Conservation (phyloP, 345 rosid genomes). For the Cardiospermum halicacabum region DNA sequence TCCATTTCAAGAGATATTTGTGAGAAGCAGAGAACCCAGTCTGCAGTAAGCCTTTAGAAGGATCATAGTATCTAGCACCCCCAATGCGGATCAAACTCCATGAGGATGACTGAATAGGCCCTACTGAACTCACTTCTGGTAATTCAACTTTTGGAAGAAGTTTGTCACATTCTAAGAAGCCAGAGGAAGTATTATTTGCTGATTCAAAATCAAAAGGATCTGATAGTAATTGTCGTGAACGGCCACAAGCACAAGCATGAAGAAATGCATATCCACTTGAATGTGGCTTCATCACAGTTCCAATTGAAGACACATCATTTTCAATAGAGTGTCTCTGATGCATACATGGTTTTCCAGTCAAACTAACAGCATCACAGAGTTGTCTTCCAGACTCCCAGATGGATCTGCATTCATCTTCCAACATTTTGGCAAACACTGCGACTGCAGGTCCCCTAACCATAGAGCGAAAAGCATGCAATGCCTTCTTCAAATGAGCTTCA, state of each 20-base stretch:
- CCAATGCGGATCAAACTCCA: slow-evolving; percentile 79
- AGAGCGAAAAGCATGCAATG: slow-evolving; percentile 55
- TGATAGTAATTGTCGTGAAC: slow-evolving; percentile 48
- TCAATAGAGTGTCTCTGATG: slow-evolving; percentile 53
- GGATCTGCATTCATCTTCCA: slow-evolving; percentile 67
- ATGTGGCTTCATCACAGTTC: slow-evolving; percentile 40
- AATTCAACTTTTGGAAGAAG: slow-evolving; percentile 53
- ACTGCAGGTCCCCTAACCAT: slow-evolving; percentile 83
- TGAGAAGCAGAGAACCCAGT: slow-evolving; percentile 63
- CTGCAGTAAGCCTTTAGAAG: slow-evolving; percentile 71
- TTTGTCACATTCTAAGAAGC: slow-evolving; percentile 69
- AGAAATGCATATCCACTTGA: slow-evolving; percentile 76
- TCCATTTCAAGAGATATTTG: slow-evolving; percentile 65
- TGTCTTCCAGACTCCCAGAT: slow-evolving; percentile 85
- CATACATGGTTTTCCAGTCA: slow-evolving; percentile 83
- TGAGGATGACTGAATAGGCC: slow-evolving; percentile 54
- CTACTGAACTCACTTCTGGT: slow-evolving; percentile 34
- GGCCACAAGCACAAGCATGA: slow-evolving; percentile 91
- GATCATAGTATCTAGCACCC: slow-evolving; percentile 63
- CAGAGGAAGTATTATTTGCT: slow-evolving; percentile 47
- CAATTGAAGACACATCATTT: slow-evolving; percentile 23
- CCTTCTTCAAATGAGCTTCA: slow-evolving; percentile 55
- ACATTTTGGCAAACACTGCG: slow-evolving; percentile 45
- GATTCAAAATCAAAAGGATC: slow-evolving; percentile 79
- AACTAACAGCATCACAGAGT: slow-evolving; percentile 83